phyloP scores from a whole-genome alignment of 2,329 filamentous ascomycete species.

The Aspergillus tanneri region DNA sequence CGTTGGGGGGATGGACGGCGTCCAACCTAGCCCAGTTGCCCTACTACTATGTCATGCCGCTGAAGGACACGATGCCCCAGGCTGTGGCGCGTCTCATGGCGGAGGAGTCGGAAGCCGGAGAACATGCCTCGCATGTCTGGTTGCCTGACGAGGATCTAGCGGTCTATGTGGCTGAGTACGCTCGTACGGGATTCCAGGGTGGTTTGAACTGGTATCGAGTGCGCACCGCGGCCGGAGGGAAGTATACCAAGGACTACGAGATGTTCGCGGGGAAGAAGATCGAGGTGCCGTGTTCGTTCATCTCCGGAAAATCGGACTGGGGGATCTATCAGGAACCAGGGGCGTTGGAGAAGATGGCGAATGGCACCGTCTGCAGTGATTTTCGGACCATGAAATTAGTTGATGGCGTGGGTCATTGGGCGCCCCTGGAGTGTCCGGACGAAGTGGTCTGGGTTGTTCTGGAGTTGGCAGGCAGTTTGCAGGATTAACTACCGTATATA shows the following conservation, averaged over 20 bases:
- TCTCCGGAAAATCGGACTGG: constrained; percentile 65
- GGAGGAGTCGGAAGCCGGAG: constrained; percentile 44
- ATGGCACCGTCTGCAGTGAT: constrained; percentile 49
- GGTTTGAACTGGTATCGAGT: constrained; percentile 68
- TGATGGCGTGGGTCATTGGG: constrained; percentile 66
- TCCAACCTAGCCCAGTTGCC: constrained; percentile 60
- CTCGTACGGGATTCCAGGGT: constrained; percentile 63
- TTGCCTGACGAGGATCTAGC: constrained; percentile 57
- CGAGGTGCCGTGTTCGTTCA: constrained; percentile 60
- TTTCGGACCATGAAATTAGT: constrained; percentile 56
- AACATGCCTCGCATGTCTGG: constrained; percentile 49
- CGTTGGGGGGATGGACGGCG: constrained; percentile 58
- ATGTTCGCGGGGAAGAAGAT: constrained; percentile 62
- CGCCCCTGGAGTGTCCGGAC: constrained; percentile 64
- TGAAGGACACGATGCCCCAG: constrained; percentile 58
- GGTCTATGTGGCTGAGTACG: constrained; percentile 62
- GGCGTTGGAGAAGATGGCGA: constrained; percentile 57
- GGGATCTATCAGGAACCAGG: constrained; percentile 67
- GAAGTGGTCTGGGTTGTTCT: constrained; percentile 52
- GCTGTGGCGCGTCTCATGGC: constrained; percentile 57
- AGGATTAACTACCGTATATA: too few species aligned
- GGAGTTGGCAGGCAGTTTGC: constrained; percentile 37
- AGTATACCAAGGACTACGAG: constrained; percentile 52
- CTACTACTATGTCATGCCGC: constrained; percentile 67
- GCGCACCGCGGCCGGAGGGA: constrained; percentile 51